Conservation (phyloP, 2,329 filamentous ascomycete genomes). For the Ophiocordyceps camponoti-saundersi region DNA sequence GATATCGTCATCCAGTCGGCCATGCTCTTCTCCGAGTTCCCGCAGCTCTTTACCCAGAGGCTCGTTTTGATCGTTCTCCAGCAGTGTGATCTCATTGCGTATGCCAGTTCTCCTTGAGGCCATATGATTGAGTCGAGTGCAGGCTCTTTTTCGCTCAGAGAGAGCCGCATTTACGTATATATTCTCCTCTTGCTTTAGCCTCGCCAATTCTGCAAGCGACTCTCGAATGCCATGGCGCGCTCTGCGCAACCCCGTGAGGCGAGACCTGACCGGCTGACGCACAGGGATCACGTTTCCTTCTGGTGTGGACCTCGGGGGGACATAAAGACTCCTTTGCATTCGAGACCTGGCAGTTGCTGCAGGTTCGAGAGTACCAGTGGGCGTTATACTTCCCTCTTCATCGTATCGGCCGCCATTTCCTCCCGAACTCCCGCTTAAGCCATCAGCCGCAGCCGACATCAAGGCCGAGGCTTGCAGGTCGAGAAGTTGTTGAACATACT, state of each 20-base stretch:
- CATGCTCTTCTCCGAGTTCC: constrained; percentile 37
- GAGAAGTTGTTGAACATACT: constrained; percentile 28
- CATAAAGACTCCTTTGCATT: constrained; percentile 24
- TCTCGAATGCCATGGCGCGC: constrained; percentile 48
- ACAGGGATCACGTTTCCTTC: constrained; percentile 40
- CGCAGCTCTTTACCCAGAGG: constrained; percentile 44
- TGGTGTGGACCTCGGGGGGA: constrained; percentile 17
- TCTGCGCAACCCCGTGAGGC: constrained; percentile 37
- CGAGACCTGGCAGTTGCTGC: constrained; percentile 20
- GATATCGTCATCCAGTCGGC: constrained; percentile 43
- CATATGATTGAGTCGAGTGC: constrained; percentile 39
- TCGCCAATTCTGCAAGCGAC: constrained; percentile 45
- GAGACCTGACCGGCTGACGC: constrained; percentile 32
- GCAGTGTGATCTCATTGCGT: constrained; percentile 29
- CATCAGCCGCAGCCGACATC: constrained; percentile 17
- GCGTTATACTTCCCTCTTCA: constrained; percentile 23
- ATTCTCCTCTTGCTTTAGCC: constrained; percentile 53
- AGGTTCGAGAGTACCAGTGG: constrained; percentile 21
- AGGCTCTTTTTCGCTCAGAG: constrained; percentile 34
- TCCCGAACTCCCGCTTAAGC: constrained; percentile 4
- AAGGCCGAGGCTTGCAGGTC: constrained; percentile 31
- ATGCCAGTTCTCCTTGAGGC: constrained; percentile 32
- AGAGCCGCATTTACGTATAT: constrained; percentile 39
- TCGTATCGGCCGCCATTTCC: constrained; percentile 16
- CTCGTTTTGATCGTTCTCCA: constrained; percentile 38